phyloP scores from a whole-genome alignment of 1,284 basidiomycete genomes.

The Malassezia yamatoensis region DNA sequence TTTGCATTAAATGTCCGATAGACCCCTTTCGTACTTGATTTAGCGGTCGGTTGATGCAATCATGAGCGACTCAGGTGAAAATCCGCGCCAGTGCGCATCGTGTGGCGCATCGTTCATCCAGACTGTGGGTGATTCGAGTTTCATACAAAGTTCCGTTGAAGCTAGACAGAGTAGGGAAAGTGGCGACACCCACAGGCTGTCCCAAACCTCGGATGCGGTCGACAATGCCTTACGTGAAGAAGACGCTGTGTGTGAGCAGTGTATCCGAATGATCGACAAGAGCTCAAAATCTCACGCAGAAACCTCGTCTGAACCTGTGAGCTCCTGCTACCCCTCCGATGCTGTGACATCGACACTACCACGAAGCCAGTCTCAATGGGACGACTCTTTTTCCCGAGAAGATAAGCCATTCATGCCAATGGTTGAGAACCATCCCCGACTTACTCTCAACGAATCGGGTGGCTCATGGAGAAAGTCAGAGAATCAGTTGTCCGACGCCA shows the following conservation, averaged over 20 bases:
- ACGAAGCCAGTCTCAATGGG: neutral
- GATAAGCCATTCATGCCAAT: constrained; percentile 5
- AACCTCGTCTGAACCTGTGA: neutral
- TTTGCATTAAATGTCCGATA: too few relatives aligned
- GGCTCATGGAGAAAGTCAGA: neutral
- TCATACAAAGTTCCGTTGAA: neutral
- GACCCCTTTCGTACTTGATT: too few relatives aligned
- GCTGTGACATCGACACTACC: neutral
- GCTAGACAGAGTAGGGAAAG: neutral
- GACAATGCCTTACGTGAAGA: neutral
- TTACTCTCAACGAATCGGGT: neutral
- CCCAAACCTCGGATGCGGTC: neutral
- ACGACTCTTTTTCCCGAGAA: neutral
- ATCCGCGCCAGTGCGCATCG: neutral
- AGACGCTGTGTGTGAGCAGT: neutral
- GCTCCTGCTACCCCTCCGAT: neutral
- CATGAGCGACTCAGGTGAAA: too few relatives aligned
- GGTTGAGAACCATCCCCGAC: neutral
- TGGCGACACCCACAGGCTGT: neutral
- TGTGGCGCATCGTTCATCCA: neutral
- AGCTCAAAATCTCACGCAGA: neutral
- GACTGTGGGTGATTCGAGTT: neutral
- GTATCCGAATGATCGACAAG: neutral
- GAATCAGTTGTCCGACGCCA: neutral
- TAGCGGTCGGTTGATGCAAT: too few relatives aligned